Base-by-base conservation (phyloP, 2,329 filamentous ascomycete genomes). In the Phyllosticta paracitricarpa region DNA sequence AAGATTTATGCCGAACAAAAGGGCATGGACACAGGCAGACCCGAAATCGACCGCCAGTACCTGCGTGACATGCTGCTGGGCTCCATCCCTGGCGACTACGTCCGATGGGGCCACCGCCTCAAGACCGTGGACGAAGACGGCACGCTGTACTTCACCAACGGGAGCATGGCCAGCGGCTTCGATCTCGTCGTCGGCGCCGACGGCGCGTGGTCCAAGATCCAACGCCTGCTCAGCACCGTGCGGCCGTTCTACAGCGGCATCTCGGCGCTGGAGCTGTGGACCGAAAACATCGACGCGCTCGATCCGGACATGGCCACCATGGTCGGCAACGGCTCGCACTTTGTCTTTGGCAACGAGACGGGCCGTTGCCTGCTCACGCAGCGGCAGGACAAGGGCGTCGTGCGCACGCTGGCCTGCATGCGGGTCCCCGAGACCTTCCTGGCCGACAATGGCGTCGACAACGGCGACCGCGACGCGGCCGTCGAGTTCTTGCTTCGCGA, bases 21-120 rank as follows among this genome's bases (percentile, higher is more conserved):
- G 58, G 69, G 14, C 68, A 9, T 40, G 25, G 63, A 61, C 61
- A 62, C 61, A 6, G 73, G 77, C 61, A 73, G 78, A 6, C 81
- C 80, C 0, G 82, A 84, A 67, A 84, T 84, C 63, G 81, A 84
- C 68, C 77, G 81, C 19, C 65, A 71, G 5, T 69, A 72, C 24
- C 72, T 83, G 17, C 72, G 78, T 6, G 66, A 75, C 54, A 70
- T 83, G 3, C 70, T 83, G 8, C 68, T 76, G 19, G 71, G 77
- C 25, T 78, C 78, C 2, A 71, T 82, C 9, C 75, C 81, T 0
- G 67, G 72, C 7, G 75, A 69, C 4, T 78, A 70, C 61, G 76
- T 83, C 52, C 69, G 72, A 61, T 84, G 79, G 80, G 76, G 74
- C 25, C 55, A 56, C 30, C n/a, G 14, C n/a, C 51, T 62, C 14